Conservation (phyloP, 768 basidiomycete species). For the Tulasnella sp. region DNA sequence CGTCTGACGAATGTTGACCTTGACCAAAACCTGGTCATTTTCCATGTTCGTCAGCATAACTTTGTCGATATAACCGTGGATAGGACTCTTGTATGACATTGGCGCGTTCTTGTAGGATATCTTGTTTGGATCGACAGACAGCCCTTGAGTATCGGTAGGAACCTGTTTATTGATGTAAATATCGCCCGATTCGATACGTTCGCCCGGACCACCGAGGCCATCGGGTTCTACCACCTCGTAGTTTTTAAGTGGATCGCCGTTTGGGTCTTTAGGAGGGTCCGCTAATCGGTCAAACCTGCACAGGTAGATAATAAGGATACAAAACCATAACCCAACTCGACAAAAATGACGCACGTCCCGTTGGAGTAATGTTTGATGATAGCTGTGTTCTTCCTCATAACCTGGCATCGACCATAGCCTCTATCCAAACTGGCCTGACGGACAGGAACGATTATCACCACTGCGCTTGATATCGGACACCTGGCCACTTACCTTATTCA, state of each 20-base stretch:
- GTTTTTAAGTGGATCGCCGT: slow-evolving; percentile 63
- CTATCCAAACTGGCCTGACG: slow-evolving; percentile 83
- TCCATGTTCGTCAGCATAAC: slow-evolving; percentile 96
- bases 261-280: slow-evolving; percentile 78
- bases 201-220: slow-evolving; percentile 89
- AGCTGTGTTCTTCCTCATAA: slow-evolving; percentile 88
- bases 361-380: slow-evolving; percentile 94
- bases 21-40: slow-evolving; percentile 91
- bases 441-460: background rate
- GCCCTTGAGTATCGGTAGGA: slow-evolving; percentile 84
- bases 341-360: slow-evolving; percentile 63
- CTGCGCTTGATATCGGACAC: background rate
- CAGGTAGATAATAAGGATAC: background rate
- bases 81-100: slow-evolving; percentile 85
- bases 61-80: slow-evolving; percentile 92
- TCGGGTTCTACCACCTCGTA: slow-evolving; percentile 88
- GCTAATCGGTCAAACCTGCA: slow-evolving; percentile 82
- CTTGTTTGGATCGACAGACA: slow-evolving; percentile 62
- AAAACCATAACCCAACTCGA: background rate
- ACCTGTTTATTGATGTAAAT: slow-evolving; percentile 96
- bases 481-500: slow-evolving; percentile 62
- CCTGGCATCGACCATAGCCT: slow-evolving; percentile 96
- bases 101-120: slow-evolving; percentile 86
- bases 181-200: slow-evolving; percentile 83
- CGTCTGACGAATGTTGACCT: slow-evolving; percentile 94